phyloP scores from a whole-genome alignment of 495 filamentous ascomycete species.

The Echria macrotheca region DNA sequence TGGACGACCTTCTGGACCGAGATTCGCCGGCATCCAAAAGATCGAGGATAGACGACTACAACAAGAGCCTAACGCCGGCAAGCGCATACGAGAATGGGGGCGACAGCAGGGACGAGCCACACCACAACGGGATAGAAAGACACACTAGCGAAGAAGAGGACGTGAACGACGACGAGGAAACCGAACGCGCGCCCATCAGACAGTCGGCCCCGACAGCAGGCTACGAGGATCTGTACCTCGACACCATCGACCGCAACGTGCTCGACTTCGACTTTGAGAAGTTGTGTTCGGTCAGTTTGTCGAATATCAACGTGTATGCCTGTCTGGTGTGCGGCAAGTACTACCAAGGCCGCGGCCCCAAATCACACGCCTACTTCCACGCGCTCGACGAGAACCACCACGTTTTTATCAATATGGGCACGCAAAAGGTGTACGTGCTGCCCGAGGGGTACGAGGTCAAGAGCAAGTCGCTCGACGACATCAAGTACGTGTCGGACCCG shows the following conservation, averaged over 20 bases:
- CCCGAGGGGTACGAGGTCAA: conserved; percentile 97
- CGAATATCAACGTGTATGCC: conserved; percentile 98
- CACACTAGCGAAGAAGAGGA: conserved; percentile 12
- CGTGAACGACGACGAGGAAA: conserved; percentile 32
- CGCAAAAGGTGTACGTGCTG: conserved; percentile 90
- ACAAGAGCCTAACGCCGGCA: conserved; percentile 28
- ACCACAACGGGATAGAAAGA: conserved; percentile 8
- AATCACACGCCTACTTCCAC: conserved; percentile 96
- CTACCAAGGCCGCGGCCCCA: conserved; percentile 88
- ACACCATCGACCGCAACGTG: conserved; percentile 85
- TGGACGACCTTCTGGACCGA: conserved; percentile 56
- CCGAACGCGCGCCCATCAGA: conserved; percentile 48
- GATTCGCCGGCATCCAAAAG: conserved; percentile 75
- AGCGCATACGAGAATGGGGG: conserved; percentile 27
- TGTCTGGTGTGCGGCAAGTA: conserved; percentile 98
- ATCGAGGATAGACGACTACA: conserved; percentile 57
- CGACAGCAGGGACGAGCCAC: conserved; percentile 28
- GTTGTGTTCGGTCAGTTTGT: conserved; percentile 88
- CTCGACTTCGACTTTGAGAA: conserved; percentile 98
- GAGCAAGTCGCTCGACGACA: conserved; percentile 93
- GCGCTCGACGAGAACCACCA: conserved; percentile 92
- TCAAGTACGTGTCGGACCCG: conserved; percentile 98
- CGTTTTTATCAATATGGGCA: conserved; percentile 95
- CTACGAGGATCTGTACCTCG: conserved; percentile 93
- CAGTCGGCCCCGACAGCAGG: conserved; percentile 79